phyloP scores from a whole-genome alignment of 768 basidiomycete species.

The Hypholoma sublateritium region DNA sequence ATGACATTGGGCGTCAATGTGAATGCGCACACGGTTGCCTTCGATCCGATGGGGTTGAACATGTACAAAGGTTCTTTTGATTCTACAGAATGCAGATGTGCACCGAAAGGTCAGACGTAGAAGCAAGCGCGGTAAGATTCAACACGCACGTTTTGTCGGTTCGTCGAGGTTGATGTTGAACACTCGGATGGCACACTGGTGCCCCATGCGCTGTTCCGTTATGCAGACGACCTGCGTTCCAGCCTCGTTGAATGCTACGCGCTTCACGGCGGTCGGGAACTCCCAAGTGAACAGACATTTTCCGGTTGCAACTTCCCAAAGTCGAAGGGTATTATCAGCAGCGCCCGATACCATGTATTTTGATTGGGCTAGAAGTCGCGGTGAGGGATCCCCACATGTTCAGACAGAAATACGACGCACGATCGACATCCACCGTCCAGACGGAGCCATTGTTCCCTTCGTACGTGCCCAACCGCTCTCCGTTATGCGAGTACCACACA shows the following conservation, averaged over 20 bases:
- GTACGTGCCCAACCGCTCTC: conserved; percentile 95
- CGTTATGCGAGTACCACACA: conserved; percentile 97
- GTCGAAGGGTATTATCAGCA: conserved; percentile 89
- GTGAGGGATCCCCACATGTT: not conserved
- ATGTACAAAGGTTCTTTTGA: conserved; percentile 69
- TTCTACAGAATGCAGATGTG: conserved; percentile 47
- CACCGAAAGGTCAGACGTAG: not conserved
- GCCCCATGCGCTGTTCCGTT: conserved; percentile 96
- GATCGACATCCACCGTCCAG: conserved; percentile 96
- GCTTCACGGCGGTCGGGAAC: conserved; percentile 96
- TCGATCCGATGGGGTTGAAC: conserved; percentile 90
- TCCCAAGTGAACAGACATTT: conserved; percentile 96
- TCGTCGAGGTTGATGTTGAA: conserved; percentile 87
- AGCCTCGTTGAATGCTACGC: conserved; percentile 89
- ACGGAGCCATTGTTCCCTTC: conserved; percentile 94
- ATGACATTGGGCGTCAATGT: conserved; percentile 75
- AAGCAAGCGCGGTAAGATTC: not conserved
- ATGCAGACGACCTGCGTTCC: conserved; percentile 86
- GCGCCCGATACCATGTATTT: conserved; percentile 87
- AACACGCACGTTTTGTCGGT: conserved; percentile 71
- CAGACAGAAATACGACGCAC: conserved; percentile 47
- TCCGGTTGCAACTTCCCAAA: conserved; percentile 89
- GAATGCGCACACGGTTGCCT: conserved; percentile 96
- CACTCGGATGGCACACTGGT: conserved; percentile 87
- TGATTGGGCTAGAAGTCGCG: conserved; percentile 58